Evolutionary conservation across 805 yeast genomes (phyloP), one percentile per base, ranked within the genome.

Genomic region (Kluyveromyces siamensis): DNA sequence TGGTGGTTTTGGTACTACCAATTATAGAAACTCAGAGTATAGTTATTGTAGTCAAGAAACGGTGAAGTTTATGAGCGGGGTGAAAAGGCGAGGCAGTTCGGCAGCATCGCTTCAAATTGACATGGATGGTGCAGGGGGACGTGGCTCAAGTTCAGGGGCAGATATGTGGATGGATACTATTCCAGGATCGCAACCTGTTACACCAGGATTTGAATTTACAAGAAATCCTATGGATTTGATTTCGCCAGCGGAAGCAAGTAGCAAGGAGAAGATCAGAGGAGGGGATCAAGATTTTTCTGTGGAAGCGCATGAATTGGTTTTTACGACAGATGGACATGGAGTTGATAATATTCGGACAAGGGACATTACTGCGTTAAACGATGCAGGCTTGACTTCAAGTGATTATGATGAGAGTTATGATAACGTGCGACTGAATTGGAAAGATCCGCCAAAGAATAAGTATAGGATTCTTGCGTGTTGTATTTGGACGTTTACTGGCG

Each of bases 391-490:
- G n/a, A 7, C 18, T 2, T 39, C 27, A 9, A 49, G 45, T 13
- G 50, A 51, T 10, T 40, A 42, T 7, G 54, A 51, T 21, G 30
- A 37, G 25, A 45, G 52, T 48, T 44, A 54, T 38, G 54, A 56
- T 53, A 56, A 62, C 14, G 71, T 76, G 74, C 63, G 75, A 0
- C 47, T 72, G 11, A 46, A 51, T 7, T 41, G 44, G 44, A 11
- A 17, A 11, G 69, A 71, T 51, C 80, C 81, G 1, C 69, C 75
- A 7, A 63, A 54, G 47, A 77, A 75, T 53, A 40, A 50, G 16
- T 70, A 70, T 66, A 61, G 83, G 48, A 60, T 76, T 6, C 47
- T 68, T 10, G 64, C 77, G 9, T 58, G 69, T 11, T 62, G 74
- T 33, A 6, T 61, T 5, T 77, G 78, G 76, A 59, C 63, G 9